Conservation (phyloP, 805 yeast species). For the Metahyphopichia silvanorum region DNA sequence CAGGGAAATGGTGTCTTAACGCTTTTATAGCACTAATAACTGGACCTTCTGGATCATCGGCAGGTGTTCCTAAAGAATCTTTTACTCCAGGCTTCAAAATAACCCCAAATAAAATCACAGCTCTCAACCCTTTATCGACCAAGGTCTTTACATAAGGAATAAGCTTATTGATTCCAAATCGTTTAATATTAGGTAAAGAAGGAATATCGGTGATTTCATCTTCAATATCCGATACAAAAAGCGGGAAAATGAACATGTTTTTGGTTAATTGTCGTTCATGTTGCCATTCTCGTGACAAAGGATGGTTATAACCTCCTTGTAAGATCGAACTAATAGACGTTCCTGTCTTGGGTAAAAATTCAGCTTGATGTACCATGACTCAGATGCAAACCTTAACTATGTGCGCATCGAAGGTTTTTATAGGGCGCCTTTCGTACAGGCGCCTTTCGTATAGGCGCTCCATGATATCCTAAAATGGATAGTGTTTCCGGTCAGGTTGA, state of each 20-base stretch:
- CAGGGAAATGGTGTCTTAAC: slow-evolving; percentile 68
- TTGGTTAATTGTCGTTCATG: slow-evolving; percentile 77
- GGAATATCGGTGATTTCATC: slow-evolving; percentile 76
- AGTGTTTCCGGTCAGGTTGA: too few species aligned
- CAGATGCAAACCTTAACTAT: too few species aligned
- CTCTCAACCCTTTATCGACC: slow-evolving; percentile 74
- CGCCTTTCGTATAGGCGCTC: too few species aligned
- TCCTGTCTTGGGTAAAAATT: slow-evolving; percentile 55
- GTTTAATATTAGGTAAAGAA: slow-evolving; percentile 82
- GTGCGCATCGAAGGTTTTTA: too few species aligned
- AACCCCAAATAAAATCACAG: slow-evolving; percentile 92
- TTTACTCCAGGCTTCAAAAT: slow-evolving; percentile 73
- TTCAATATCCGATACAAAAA: slow-evolving; percentile 76
- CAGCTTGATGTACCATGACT: slow-evolving; percentile 67
- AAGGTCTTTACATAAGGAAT: slow-evolving; percentile 67
- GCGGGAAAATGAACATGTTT: slow-evolving; percentile 88
- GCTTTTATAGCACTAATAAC: slow-evolving; percentile 77
- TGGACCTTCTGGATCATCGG: slow-evolving; percentile 96
- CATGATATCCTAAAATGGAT: too few species aligned
- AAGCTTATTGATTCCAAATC: slow-evolving; percentile 80
- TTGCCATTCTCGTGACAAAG: slow-evolving; percentile 89
- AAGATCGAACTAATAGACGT: slow-evolving; percentile 71
- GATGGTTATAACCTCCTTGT: slow-evolving; percentile 94
- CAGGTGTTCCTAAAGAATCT: slow-evolving; percentile 81
- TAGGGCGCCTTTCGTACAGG: too few species aligned